Conservation (phyloP, 1,139 yeast species). For the Taphrina wiesneri region DNA sequence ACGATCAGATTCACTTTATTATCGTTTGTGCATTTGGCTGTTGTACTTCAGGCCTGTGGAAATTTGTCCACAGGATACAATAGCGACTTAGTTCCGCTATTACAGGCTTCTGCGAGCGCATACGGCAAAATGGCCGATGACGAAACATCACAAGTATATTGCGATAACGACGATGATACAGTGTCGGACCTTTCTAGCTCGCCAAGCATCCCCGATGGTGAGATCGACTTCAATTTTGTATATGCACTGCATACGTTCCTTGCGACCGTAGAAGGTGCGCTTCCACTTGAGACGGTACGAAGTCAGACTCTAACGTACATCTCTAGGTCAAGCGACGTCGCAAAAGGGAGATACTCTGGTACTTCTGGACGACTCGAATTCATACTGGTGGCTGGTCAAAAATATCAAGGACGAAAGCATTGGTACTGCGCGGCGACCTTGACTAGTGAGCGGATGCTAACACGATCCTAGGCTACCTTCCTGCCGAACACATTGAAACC, state of each 20-base stretch:
- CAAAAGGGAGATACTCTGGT: conserved; percentile 79
- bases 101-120: no score
- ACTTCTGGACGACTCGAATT: conserved; percentile 80
- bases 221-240: conserved; percentile 76
- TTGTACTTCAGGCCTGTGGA: no score
- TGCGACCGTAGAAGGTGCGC: conserved; percentile 79
- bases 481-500: conserved; percentile 93
- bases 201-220: conserved; percentile 60
- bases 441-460: conserved; percentile 51
- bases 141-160: not conserved
- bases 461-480: conserved; percentile 69
- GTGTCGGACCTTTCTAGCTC: conserved; percentile 46
- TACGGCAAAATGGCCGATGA: not conserved
- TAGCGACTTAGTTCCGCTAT: no score
- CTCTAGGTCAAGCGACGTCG: conserved; percentile 68
- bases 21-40: no score
- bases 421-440: conserved; percentile 17
- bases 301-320: not conserved
- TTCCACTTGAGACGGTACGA: not conserved
- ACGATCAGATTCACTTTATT: no score
- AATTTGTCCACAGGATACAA: no score
- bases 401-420: conserved; percentile 57
- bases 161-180: conserved; percentile 22
- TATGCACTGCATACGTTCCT: conserved; percentile 84
- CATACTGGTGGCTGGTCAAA: conserved; percentile 94